These are phyloP conservation scores for Tylopilus felleus DNA, from an alignment of 768 basidiomycete species.

Conservation along the genomic window DNA sequence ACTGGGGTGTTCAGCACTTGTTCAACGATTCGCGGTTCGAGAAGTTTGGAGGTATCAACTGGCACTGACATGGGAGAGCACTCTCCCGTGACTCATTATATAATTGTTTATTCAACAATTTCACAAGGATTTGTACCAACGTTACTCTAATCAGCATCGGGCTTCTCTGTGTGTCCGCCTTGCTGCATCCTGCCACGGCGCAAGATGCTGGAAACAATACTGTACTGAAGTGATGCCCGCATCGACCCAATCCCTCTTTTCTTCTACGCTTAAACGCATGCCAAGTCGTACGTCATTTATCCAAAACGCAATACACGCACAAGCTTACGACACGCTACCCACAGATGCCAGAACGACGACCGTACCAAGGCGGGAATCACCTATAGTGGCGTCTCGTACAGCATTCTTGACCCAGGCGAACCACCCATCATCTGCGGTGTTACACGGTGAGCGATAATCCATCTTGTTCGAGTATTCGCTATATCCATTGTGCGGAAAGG, in stretches of 20 bases:
- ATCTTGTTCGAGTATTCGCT: not conserved
- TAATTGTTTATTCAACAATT: no score
- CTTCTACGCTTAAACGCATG: not conserved
- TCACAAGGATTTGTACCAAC: no score
- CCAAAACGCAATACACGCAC: not conserved
- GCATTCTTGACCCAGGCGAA: constrained; percentile 31
- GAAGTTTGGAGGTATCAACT: no score
- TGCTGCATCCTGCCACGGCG: constrained; percentile 11
- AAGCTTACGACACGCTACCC: not conserved
- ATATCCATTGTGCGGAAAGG: constrained; percentile 27
- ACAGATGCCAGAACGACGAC: constrained; percentile 30
- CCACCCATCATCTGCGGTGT: constrained; percentile 21
- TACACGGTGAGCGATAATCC: constrained; percentile 18
- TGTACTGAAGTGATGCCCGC: not conserved
- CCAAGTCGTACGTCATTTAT: not conserved
- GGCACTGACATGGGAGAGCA: no score
- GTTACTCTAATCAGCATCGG: no score
- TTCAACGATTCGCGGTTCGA: no score
- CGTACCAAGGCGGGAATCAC: constrained; percentile 49
- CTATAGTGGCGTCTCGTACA: constrained; percentile 47
- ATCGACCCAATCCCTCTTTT: not conserved
- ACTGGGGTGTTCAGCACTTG: no score
- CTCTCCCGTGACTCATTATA: no score
- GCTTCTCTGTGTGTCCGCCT: constrained; percentile 8
- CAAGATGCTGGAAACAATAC: not conserved